phyloP scores from a whole-genome alignment of 192 early-diverging fungal species.

The Umbelopsis vinacea region DNA sequence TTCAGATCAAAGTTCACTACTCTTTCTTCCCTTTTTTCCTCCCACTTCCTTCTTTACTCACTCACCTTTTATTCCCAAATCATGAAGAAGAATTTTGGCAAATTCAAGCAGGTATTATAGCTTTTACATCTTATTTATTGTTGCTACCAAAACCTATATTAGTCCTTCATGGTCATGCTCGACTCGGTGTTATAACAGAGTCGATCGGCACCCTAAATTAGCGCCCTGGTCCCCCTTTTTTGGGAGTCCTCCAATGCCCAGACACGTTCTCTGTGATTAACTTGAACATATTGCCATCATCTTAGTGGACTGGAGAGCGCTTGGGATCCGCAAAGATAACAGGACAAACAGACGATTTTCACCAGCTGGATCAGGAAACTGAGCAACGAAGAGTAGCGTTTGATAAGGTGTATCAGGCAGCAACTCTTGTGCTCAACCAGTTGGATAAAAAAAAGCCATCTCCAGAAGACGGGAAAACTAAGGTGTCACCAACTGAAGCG shows the following conservation, averaged over 20 bases:
- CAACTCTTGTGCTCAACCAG: slow-evolving; percentile 48
- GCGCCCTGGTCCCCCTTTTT: slow-evolving; percentile 10
- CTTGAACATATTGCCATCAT: slow-evolving; percentile 18
- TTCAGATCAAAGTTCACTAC: slow-evolving; percentile 12
- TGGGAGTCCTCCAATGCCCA: slow-evolving; percentile 5
- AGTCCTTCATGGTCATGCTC: background rate
- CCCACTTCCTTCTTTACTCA: slow-evolving; percentile 1
- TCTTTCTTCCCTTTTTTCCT: slow-evolving; percentile 32
- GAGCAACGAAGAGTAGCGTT: slow-evolving; percentile 64
- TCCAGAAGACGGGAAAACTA: slow-evolving; percentile 62
- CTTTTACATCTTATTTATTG: background rate
- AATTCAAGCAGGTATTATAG: slow-evolving; percentile 64
- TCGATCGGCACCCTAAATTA: slow-evolving; percentile 4
- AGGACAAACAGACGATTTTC: slow-evolving; percentile 83
- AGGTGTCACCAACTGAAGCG: slow-evolving; percentile 65
- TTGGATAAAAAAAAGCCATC: slow-evolving; percentile 71
- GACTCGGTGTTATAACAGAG: background rate
- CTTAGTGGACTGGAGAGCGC: slow-evolving; percentile 79
- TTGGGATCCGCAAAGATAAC: slow-evolving; percentile 71
- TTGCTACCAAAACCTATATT: background rate
- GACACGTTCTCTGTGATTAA: background rate
- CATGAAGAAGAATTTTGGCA: slow-evolving; percentile 68
- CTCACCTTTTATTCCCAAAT: slow-evolving; percentile 10
- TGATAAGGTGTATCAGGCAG: slow-evolving; percentile 64
- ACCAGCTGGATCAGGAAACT: slow-evolving; percentile 75